Percentiles rank a stretch among this genome's conserved stretches.
These are phyloP conservation scores for Ascosphaera apis DNA, from an alignment of 2,329 filamentous ascomycete species.

Conservation along the genomic window DNA sequence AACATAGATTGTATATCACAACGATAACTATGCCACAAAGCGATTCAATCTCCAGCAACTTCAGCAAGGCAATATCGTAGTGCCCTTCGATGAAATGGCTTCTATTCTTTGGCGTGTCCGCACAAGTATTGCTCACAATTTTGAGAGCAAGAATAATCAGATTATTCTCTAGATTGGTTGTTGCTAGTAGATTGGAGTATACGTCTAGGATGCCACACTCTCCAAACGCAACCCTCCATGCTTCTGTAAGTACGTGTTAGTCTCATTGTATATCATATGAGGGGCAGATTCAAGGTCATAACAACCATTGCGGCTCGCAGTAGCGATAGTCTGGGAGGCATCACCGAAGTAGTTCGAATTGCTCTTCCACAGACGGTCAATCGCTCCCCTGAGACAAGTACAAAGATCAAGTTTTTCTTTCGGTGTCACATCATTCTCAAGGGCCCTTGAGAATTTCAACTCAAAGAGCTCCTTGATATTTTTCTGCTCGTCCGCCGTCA, in stretches of 20 bases:
- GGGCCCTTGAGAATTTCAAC: too few species aligned
- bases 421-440: neutral
- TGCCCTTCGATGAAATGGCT: neutral
- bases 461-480: too few species aligned
- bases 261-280: neutral
- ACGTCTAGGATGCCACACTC: constrained; percentile 19
- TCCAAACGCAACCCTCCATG: constrained; percentile 18
- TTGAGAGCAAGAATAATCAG: constrained; percentile 19
- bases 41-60: neutral
- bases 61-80: neutral
- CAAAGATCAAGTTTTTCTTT: neutral
- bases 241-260: constrained; percentile 9
- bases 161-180: constrained; percentile 9
- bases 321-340: neutral
- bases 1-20: constrained; percentile 19
- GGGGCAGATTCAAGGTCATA: neutral
- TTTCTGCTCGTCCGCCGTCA: too few species aligned
- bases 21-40: neutral
- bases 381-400: neutral
- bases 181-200: constrained; percentile 17
- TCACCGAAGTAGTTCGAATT: neutral
- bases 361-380: neutral
- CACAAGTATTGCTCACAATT: constrained; percentile 23
- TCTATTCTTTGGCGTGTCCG: constrained; percentile 11
- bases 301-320: constrained; percentile 4